Conservation (phyloP, 1,139 yeast species). For the Ashbya aceris region DNA sequence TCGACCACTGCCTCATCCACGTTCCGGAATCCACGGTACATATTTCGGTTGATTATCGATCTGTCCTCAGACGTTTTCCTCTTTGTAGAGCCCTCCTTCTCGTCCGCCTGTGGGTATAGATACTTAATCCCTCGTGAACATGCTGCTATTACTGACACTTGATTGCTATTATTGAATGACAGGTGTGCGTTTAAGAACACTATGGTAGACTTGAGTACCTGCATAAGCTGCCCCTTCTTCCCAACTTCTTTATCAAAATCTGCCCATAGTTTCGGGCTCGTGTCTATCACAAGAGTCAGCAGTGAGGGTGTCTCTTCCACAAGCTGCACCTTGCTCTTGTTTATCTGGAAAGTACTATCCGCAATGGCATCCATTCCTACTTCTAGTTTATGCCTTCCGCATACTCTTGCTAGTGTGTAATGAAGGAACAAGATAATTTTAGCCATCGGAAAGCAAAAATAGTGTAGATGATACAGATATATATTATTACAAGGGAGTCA, state of each 20-base stretch:
- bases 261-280: slow-evolving; percentile 73
- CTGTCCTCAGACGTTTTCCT: slow-evolving; percentile 11
- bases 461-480: no score
- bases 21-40: slow-evolving; percentile 80
- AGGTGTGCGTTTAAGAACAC: slow-evolving; percentile 67
- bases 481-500: no score
- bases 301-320: slow-evolving; percentile 72
- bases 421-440: no score
- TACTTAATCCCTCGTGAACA: slow-evolving; percentile 64
- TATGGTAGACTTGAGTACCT: slow-evolving; percentile 24
- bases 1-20: slow-evolving; percentile 73
- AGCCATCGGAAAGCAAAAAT: no score
- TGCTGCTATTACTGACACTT: slow-evolving; percentile 74
- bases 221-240: slow-evolving; percentile 16
- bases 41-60: slow-evolving; percentile 36
- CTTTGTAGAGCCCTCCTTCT: slow-evolving; percentile 6
- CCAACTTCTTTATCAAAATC: slow-evolving; percentile 31
- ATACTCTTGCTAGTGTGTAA: no score
- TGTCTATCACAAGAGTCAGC: slow-evolving; percentile 68
- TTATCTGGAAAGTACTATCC: slow-evolving; percentile 47
- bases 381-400: no score
- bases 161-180: slow-evolving; percentile 74
- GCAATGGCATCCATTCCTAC: slow-evolving; percentile 62
- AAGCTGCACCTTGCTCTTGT: slow-evolving; percentile 16
- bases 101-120: slow-evolving; percentile 48